Conservation (phyloP, 2,329 filamentous ascomycete species). For the Penicillium sp. region DNA sequence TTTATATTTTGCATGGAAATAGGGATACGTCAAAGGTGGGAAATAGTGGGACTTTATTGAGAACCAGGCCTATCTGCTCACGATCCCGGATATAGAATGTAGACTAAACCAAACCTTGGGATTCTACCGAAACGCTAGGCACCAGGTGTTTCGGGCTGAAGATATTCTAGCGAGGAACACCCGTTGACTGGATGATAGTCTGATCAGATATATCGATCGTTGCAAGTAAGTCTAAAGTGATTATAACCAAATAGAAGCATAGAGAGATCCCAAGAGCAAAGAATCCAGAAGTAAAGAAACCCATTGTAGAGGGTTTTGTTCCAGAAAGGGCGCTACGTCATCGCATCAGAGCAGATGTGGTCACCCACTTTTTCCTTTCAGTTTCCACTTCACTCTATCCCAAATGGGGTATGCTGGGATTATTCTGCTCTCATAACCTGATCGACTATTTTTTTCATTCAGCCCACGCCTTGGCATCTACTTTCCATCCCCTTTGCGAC, state of each 20-base stretch:
- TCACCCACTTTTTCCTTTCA: slow-evolving; percentile 1
- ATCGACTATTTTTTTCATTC: slow-evolving; percentile 7
- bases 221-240: neutral
- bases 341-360: slow-evolving; percentile 1
- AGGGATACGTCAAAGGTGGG: too few relatives aligned
- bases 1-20: too few relatives aligned
- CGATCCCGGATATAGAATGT: too few relatives aligned
- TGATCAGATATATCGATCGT: neutral
- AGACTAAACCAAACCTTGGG: too few relatives aligned
- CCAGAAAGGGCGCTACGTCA: neutral
- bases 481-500: slow-evolving; percentile 3
- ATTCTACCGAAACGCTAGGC: too few relatives aligned
- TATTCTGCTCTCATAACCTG: neutral
- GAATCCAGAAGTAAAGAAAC: neutral
- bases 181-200: too few relatives aligned
- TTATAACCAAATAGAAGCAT: neutral
- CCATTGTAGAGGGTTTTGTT: neutral
- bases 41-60: too few relatives aligned
- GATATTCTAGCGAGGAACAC: neutral
- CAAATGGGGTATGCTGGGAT: neutral
- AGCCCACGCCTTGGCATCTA: slow-evolving; percentile 12
- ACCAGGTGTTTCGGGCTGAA: neutral
- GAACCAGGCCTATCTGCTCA: too few relatives aligned
- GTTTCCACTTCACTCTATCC: slow-evolving; percentile 8
- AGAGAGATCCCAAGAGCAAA: neutral